Base-by-base conservation (phyloP, 495 filamentous ascomycete species). In the Penicillium crystallinum region DNA sequence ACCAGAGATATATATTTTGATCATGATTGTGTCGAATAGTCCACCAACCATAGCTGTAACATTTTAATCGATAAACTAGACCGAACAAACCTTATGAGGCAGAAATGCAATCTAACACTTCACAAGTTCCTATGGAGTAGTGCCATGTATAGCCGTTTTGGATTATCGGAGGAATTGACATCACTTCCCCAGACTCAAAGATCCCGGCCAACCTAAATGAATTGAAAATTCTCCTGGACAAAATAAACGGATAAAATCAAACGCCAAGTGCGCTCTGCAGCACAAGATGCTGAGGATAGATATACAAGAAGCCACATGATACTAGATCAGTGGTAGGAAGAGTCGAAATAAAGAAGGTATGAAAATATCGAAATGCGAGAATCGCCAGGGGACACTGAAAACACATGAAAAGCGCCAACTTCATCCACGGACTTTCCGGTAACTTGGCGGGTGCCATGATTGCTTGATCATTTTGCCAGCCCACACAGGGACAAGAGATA, bases 401-500 rank as follows among this genome's bases (percentile, higher is more conserved):
- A n/a, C n/a, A n/a, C n/a, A 29, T 43, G n/a, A 29, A 2, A 29
- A 43, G 21, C 8, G 23, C 23, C 19, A 42, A 22, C 14, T 17
- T 19, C 34, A 50, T 34, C 80, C 90, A 68, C 88, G 87, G 15
- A 99, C 92, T 74, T 99, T 99, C 53, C 93, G 78, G 74, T 95
- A 97, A 65, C 86, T 93, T n/a, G 91, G 90, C 46, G 93, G 95
- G 62, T 83, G 90, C 77, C 95, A 84, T 46, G 81, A 88, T 62
- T 90, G 80, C 66, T 87, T 76, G 47, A 96, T 82, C 52, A 90
- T 61, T 76, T 97, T 99, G 4, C 80, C 88, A 47, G 79, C 83
- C 70, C 88, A 95, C 5, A 91, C 86, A n/a, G 95, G 95, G 38
- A 93, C 78, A 38, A 97, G 64, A 38, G 84, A 85, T 18, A 96